Base-by-base conservation (phyloP, 331 rosid species). In the Pyrus hybrid region DNA sequence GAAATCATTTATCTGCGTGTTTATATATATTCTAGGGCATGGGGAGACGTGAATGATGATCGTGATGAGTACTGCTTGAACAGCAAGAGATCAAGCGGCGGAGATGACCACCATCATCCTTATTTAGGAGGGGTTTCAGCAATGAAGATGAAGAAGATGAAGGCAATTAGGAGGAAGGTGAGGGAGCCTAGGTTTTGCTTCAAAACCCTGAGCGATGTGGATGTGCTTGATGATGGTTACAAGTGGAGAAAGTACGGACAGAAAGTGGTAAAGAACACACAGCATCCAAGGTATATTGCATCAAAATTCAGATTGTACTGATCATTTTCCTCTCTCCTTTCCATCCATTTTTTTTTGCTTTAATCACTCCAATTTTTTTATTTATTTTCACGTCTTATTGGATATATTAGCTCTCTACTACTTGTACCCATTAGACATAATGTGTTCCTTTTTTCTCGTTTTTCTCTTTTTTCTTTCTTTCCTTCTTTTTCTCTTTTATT, bases 211-310 rank as follows among this genome's bases (percentile, higher is more conserved):
- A 93, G 97, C 63, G 98, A 93, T 35, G 95, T 93, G 6, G 98
- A 93, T 84, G 98, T 93, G 49, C 81, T 93, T 72, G 98, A 93
- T 69, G 98, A 93, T 81, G 98, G 98, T 54, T 93, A 93, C 87
- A 93, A 93, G 54, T 93, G 98, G 98, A 90, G 98, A 68, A 93
- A 93, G 87, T 93, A 93, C 81, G 98, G 98, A 72, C 98, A 93
- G 80, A 93, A 93, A 85, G 97, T 93, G 21, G 98, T 93, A 0
- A 93, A 93, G 88, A 93, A 93, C 93, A 93, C 98, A 8, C 97
- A 88, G 74, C 97, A 91, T 63, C 98, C 98, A 83, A 93, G 98
- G 98, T 91, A 76, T n/a, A 57, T 57, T 20, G 23, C 23, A n/a
- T 21, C 13, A 8, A 45, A 60, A 12, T 14, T 62, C 69, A 70